These are phyloP conservation scores for Candida anglica DNA, from an alignment of 805 yeast genomes.

Conservation along the genomic window DNA sequence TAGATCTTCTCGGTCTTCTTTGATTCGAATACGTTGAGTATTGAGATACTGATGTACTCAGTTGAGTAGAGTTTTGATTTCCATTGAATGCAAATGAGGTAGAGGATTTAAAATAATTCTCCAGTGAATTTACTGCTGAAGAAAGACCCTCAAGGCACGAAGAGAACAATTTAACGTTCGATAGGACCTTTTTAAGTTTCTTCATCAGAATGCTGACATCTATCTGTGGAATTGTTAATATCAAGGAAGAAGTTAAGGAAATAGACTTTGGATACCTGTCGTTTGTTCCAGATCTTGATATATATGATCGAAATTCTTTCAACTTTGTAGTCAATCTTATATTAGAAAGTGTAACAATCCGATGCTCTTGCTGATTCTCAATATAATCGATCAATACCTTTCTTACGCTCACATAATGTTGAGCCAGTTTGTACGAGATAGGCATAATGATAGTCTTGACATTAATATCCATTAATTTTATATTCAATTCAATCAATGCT, in stretches of 20 bases:
- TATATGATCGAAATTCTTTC: slow-evolving; percentile 20
- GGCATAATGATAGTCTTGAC: slow-evolving; percentile 38
- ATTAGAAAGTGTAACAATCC: slow-evolving; percentile 17
- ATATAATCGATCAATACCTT: slow-evolving; percentile 21
- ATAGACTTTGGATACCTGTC: slow-evolving; percentile 14
- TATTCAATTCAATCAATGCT: slow-evolving; percentile 26
- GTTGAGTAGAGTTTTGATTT: too few relatives aligned
- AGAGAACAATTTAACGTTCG: slow-evolving; percentile 8
- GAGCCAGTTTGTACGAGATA: slow-evolving; percentile 35
- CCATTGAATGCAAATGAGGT: too few relatives aligned
- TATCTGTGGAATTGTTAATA: slow-evolving; percentile 12
- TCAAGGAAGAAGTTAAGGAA: slow-evolving; percentile 11
- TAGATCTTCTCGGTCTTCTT: slow-evolving; percentile 13
- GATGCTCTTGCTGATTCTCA: slow-evolving; percentile 4
- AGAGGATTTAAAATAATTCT: slow-evolving; percentile 7
- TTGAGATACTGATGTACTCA: slow-evolving; percentile 4
- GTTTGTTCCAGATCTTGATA: slow-evolving; percentile 4
- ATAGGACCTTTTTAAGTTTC: slow-evolving; percentile 4
- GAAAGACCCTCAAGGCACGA: slow-evolving; percentile 6
- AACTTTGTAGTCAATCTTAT: slow-evolving; percentile 22
- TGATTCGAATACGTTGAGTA: slow-evolving; percentile 7
- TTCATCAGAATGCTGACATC: slow-evolving; percentile 7
- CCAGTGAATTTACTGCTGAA: slow-evolving; percentile 9
- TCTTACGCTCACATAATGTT: slow-evolving; percentile 27
- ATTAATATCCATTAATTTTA: slow-evolving; percentile 11